phyloP scores from a whole-genome alignment of 163 green algal genomes.

The Chlorella variabilis region DNA sequence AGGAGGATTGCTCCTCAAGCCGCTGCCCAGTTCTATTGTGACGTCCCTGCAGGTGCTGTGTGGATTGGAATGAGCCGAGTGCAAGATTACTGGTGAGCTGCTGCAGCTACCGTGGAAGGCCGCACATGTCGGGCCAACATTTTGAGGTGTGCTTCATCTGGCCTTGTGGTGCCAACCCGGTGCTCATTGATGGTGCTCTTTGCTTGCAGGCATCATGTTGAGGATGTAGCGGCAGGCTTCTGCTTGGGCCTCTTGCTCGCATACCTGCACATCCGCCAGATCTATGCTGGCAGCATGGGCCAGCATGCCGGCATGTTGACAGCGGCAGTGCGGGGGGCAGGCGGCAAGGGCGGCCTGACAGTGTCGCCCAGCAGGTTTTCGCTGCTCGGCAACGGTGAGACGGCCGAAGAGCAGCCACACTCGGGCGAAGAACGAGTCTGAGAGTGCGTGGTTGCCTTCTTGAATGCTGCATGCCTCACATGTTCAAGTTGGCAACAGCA shows the following conservation, averaged over 20 bases:
- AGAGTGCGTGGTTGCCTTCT: too few species aligned
- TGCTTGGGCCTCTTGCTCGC: conserved; percentile 49
- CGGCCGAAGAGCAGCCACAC: not conserved
- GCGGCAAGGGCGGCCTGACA: not conserved
- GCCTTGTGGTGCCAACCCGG: too few species aligned
- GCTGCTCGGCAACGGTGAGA: not conserved
- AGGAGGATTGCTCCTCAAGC: too few species aligned
- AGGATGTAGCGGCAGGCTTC: conserved; percentile 62
- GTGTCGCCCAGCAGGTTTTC: not conserved
- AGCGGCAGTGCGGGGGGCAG: not conserved
- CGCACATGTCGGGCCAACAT: too few species aligned
- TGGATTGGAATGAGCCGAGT: conserved; percentile 57
- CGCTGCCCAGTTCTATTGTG: too few species aligned
- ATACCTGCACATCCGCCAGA: conserved; percentile 54
- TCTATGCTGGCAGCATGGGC: conserved; percentile 2
- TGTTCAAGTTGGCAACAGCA: not conserved
- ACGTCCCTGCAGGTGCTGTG: conserved; percentile 10
- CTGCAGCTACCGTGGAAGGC: too few species aligned
- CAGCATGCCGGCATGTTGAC: conserved; percentile 25
- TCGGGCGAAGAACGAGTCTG: not conserved
- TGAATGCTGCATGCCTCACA: not conserved
- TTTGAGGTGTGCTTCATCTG: too few species aligned
- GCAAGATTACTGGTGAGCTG: conserved; percentile 64
- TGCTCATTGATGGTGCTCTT: too few species aligned
- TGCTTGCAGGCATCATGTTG: conserved; percentile 47